Conservation (phyloP, 192 early-diverging fungal genomes). For the Umbelopsis vinacea region DNA sequence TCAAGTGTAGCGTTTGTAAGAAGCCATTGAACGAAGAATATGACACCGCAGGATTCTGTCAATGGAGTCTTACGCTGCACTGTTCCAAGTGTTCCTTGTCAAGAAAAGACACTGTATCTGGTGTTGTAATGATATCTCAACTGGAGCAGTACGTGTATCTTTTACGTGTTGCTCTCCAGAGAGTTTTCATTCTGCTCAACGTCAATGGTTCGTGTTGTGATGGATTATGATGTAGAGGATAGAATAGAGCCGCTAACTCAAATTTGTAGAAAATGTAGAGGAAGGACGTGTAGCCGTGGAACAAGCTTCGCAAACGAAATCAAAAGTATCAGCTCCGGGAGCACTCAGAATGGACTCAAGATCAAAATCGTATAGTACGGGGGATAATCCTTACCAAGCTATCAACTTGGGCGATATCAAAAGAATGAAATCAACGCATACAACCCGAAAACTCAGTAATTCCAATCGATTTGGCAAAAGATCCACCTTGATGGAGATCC, state of each 20-base stretch:
- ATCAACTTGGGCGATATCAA: constrained; percentile 53
- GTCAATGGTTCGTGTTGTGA: constrained; percentile 1
- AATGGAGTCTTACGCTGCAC: not conserved
- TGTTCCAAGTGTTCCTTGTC: constrained; percentile 29
- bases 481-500: constrained; percentile 56
- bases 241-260: not conserved
- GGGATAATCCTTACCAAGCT: constrained; percentile 42
- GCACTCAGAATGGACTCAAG: not conserved
- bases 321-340: not conserved
- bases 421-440: constrained; percentile 56
- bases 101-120: constrained; percentile 24
- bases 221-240: not conserved
- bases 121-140: constrained; percentile 79
- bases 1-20: constrained; percentile 73
- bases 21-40: constrained; percentile 34
- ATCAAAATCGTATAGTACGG: constrained; percentile 27
- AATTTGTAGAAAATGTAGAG: not conserved
- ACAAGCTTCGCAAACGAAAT: not conserved
- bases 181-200: constrained; percentile 79
- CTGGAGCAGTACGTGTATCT: constrained; percentile 92
- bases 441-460: constrained; percentile 52
- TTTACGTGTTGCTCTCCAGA: constrained; percentile 79
- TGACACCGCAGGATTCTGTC: constrained; percentile 21
- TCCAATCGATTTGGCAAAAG: constrained; percentile 54
- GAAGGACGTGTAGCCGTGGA: not conserved